Evolutionary conservation across 805 yeast genomes (phyloP).

Genomic region (Teunomyces lycoperdinae): DNA sequence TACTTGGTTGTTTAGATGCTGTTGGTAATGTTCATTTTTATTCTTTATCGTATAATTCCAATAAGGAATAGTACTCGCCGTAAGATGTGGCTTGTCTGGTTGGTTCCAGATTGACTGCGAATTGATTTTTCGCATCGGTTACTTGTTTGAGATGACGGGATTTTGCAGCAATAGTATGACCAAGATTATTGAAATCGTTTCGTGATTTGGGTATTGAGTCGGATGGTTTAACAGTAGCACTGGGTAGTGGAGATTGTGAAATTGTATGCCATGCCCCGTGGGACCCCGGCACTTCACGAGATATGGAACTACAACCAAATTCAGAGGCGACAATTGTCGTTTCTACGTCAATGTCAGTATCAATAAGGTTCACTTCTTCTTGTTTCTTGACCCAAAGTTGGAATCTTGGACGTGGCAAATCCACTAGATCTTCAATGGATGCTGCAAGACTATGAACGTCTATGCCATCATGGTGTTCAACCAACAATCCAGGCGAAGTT

Average conservation of each 20-base stretch:
- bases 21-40: not conserved
- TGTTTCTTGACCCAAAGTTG: not conserved
- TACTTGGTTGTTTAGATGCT: not conserved
- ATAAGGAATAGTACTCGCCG: not conserved
- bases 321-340: too few relatives aligned
- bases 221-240: conserved; percentile 35
- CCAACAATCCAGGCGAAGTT: not conserved
- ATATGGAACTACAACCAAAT: not conserved
- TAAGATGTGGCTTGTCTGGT: conserved; percentile 9
- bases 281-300: not conserved
- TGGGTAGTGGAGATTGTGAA: conserved; percentile 26
- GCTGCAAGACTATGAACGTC: not conserved
- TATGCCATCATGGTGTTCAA: not conserved
- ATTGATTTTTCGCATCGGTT: conserved; percentile 5
- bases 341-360: not conserved
- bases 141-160: not conserved
- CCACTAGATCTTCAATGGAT: not conserved
- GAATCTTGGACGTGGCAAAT: not conserved
- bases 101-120: conserved; percentile 19
- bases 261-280: conserved; percentile 28
- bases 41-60: not conserved
- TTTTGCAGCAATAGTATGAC: conserved; percentile 25
- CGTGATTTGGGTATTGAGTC: conserved; percentile 27
- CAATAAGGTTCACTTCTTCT: not conserved
- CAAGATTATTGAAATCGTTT: conserved; percentile 19